Percentiles rank a stretch among this genome's conserved stretches.
Evolutionary conservation across 225 moss, liverwort and hornwort species (phyloP).

Genomic region (Sphagnum tenellum): DNA sequence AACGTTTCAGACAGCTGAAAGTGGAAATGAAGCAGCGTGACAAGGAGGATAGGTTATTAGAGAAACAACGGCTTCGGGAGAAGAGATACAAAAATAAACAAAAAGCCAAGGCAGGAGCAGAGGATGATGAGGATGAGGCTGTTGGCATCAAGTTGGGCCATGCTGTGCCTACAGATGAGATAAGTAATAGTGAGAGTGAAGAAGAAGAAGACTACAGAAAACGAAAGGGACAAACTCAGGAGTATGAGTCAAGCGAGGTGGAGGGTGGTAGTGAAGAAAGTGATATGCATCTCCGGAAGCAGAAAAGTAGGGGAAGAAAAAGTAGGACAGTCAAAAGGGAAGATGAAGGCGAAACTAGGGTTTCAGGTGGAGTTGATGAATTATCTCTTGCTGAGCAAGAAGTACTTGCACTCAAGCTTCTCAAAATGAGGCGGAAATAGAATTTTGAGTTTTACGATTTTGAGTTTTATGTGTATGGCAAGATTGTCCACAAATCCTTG

Average conservation of each 20-base stretch:
- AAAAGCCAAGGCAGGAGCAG: slow-evolving; percentile 46
- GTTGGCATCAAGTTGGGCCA: slow-evolving; percentile 20
- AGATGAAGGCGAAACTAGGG: slow-evolving; percentile 10
- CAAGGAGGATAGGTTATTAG: slow-evolving; percentile 71
- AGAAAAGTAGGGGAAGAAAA: slow-evolving; percentile 12
- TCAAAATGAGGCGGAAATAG: slow-evolving; percentile 37
- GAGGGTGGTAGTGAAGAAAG: slow-evolving; percentile 11
- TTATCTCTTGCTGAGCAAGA: slow-evolving; percentile 80
- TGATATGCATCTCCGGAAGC: slow-evolving; percentile 11
- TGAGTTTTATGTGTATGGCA: too few species aligned
- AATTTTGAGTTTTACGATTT: too few species aligned
- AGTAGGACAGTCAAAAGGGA: slow-evolving; percentile 2
- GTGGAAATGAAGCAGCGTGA: slow-evolving; percentile 92
- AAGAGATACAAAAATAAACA: slow-evolving; percentile 64
- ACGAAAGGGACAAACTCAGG: background rate
- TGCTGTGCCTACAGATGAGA: slow-evolving; percentile 10
- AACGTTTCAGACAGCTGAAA: slow-evolving; percentile 64
- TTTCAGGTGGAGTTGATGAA: slow-evolving; percentile 27
- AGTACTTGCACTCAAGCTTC: slow-evolving; percentile 70
- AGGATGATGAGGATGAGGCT: slow-evolving; percentile 30
- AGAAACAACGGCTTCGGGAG: slow-evolving; percentile 79
- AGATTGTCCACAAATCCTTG: too few species aligned
- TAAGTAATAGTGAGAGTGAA: slow-evolving; percentile 33
- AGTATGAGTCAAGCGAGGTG: background rate
- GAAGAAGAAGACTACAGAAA: slow-evolving; percentile 11